Base-by-base conservation (phyloP, 2,329 filamentous ascomycete species). In the Ophiosphaerella herpotricha region DNA sequence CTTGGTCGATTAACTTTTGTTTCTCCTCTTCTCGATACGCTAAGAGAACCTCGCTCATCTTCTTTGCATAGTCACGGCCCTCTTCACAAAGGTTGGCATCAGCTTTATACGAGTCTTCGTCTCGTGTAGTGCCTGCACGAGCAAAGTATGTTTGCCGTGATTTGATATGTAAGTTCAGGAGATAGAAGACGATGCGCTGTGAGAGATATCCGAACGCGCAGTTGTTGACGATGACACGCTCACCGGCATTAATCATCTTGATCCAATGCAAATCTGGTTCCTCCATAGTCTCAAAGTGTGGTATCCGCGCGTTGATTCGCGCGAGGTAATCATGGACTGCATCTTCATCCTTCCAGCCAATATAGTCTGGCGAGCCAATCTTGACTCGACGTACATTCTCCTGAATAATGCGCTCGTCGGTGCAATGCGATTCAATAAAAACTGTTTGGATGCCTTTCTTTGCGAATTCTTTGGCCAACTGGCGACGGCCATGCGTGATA, bases 221-320 rank as follows among this genome's bases (percentile, higher is more conserved):
- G 61, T 97, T 97, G 77, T 99, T 99, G 75, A 97, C 93, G 63
- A 93, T 88, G 68, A 99, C 88, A 60, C 91, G 86, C 68, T 93
- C 86, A 38, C 94, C 94, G 7, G 94, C 94, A 63, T 99, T 99
- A 71, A 97, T 96, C 93, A 99, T 97, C 78, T 96, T 97, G 77
- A 99, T 93, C 76, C 93, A 99, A 72, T 97, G 96, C 56, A 99
- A 82, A 60, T 97, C 92, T 26, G 83, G 82, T 73, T 99, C 94
- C 64, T 92, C 84, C 91, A 99, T 97, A 1, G 91, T 96, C 76
- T 99, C 92, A 63, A 96, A 99, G 51, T 93, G 87, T 16, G 94
- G 94, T 52, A 99, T 99, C 61, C 94, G 90, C 63, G 90, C 87
- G 56, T 91, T 87, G 68, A 99, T 97, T 43, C 94, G 87, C 55